Base-by-base conservation (phyloP, 495 filamentous ascomycete genomes). In the Penicillium silybi region DNA sequence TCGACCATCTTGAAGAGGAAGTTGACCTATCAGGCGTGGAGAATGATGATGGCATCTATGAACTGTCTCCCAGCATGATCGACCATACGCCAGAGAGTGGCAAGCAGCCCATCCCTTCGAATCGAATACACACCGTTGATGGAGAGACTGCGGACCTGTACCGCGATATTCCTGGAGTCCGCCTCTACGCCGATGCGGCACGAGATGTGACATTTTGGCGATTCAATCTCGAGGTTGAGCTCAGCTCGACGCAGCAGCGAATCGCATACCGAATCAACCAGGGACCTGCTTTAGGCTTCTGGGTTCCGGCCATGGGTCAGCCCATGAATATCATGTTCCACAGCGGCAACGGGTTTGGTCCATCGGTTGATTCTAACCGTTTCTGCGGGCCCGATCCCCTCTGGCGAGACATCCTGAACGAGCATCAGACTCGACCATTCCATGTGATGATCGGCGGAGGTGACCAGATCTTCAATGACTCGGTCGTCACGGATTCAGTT, bases 301-400 rank as follows among this genome's bases (percentile, higher is more conserved):
- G 93, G 93, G 90, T 98, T 1, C 93, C 93, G 9, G 88, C 87
- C 45, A 78, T 75, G 44, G 87, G 84, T 19, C 80, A 96, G 69
- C 80, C 87, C 7, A 97, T 98, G 95, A 96, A 97, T 71, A 89
- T 95, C 59, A 95, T 97, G 90, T 97, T 95, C 71, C 81, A 97
- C 75, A 92, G 85, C 64, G 95, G 95, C 76, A 98, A 98, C 67
- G 93, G 95, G 37, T 97, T 98, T 72, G 90, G 87, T 56, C 64
- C 87, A 47, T 86, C 80, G 56, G 88, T 89, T 44, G 82, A 97
- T 50, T 69, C 91, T 0, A 72, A 91, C 60, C 71, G 80, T 41
- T 85, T 97, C 68, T 88, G 85, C 59, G 93, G 93, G 0, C 93
- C 93, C 2, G 93, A 98, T 76, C 95, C 93, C 9, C 75, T 98